Percentiles rank a stretch among this genome's conserved stretches.
Conservation (phyloP, 2,329 filamentous ascomycete genomes). For the Aspergillus versicolor region DNA sequence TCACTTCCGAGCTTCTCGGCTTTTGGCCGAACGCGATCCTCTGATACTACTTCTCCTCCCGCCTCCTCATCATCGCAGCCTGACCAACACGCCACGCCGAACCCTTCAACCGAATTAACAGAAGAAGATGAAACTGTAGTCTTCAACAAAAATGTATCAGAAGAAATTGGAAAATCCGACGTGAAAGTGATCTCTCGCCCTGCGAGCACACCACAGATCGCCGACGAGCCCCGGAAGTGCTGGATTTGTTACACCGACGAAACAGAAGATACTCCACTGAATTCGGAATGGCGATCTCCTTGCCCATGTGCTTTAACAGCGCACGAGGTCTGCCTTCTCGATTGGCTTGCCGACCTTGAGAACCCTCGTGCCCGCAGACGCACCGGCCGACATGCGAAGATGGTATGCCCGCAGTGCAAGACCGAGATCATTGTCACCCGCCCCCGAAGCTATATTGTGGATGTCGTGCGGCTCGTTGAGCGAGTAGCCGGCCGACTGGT, state of each 20-base stretch:
- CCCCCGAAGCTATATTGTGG: slow-evolving; percentile 70
- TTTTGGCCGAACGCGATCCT: slow-evolving; percentile 26
- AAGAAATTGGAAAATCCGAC: slow-evolving; percentile 18
- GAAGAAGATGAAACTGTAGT: slow-evolving; percentile 34
- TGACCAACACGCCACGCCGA: neutral
- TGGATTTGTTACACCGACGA: slow-evolving; percentile 71
- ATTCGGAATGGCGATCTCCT: slow-evolving; percentile 75
- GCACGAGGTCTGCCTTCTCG: slow-evolving; percentile 84
- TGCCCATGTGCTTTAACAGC: slow-evolving; percentile 89
- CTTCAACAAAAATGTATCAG: slow-evolving; percentile 24
- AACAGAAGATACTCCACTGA: slow-evolving; percentile 60
- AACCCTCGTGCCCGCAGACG: slow-evolving; percentile 53
- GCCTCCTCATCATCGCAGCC: slow-evolving; percentile 11
- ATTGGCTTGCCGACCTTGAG: slow-evolving; percentile 92
- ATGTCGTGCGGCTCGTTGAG: slow-evolving; percentile 61
- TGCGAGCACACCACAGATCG: slow-evolving; percentile 6
- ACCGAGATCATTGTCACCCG: slow-evolving; percentile 73
- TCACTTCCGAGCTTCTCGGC: slow-evolving; percentile 34
- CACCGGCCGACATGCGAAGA: slow-evolving; percentile 56
- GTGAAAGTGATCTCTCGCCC: slow-evolving; percentile 18
- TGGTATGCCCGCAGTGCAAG: slow-evolving; percentile 89
- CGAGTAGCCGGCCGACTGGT: slow-evolving; percentile 58
- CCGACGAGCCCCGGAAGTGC: slow-evolving; percentile 53
- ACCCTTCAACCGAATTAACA: slow-evolving; percentile 15
- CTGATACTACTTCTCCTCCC: slow-evolving; percentile 25